These are phyloP conservation scores for Tetraselmis chui DNA, from an alignment of 139 green algal genomes.

Conservation along the genomic window DNA sequence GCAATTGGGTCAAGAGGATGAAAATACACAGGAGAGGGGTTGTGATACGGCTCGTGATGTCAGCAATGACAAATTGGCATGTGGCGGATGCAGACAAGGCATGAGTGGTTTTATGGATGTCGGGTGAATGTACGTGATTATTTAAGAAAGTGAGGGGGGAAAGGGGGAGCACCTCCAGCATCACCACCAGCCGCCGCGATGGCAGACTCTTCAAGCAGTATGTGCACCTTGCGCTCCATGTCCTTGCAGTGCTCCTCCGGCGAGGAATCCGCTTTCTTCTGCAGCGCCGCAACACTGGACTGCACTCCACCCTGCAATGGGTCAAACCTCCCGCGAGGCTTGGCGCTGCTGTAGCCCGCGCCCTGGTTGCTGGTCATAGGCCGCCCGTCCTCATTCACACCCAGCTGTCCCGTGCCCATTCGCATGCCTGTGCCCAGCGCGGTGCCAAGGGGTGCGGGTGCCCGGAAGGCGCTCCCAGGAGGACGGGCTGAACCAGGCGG, in stretches of 20 bases:
- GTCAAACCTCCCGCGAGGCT: constrained; percentile 44
- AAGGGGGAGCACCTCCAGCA: neutral
- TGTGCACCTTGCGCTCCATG: constrained; percentile 69
- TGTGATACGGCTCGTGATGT: neutral
- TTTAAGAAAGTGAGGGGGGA: too few relatives aligned
- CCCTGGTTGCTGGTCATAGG: constrained; percentile 73
- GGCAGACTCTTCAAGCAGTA: constrained; percentile 64
- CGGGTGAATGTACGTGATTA: too few relatives aligned
- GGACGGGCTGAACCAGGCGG: constrained; percentile 11
- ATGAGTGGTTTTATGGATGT: constrained; percentile 10
- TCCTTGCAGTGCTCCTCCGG: constrained; percentile 48
- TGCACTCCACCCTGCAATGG: constrained; percentile 36
- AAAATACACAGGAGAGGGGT: too few relatives aligned
- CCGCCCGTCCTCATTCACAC: constrained; percentile 22
- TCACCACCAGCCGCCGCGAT: neutral
- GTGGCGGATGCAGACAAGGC: neutral
- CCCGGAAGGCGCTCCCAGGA: neutral
- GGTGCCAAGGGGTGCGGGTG: neutral
- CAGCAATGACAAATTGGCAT: neutral
- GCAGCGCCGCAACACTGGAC: constrained; percentile 17
- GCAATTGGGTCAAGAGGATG: too few relatives aligned
- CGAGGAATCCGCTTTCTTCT: constrained; percentile 34
- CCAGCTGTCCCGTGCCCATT: constrained; percentile 17
- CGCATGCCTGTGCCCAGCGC: constrained; percentile 24
- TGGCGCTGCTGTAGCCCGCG: constrained; percentile 49